A percentile compares a stretch with the other conserved stretches of the same genome.
These are phyloP conservation scores for Taxillus chinensis DNA, from an alignment of 164 flowering plant species.

Conservation along the genomic window DNA sequence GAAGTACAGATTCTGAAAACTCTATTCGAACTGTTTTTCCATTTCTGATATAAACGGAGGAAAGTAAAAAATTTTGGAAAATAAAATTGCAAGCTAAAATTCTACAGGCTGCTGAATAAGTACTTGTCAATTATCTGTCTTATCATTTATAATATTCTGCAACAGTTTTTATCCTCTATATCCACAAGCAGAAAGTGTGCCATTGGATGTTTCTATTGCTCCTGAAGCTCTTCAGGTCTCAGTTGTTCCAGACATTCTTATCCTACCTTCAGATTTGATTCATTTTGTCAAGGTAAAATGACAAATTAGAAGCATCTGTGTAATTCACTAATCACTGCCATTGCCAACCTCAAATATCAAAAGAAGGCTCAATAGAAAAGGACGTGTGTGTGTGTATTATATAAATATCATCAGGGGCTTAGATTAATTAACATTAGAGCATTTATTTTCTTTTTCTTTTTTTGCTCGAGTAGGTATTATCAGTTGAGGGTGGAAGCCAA, in stretches of 20 bases:
- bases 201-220: slow-evolving; percentile 80
- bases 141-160: neutral
- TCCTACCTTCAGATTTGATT: slow-evolving; percentile 86
- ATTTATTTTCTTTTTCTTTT: too few species aligned
- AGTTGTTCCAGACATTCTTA: slow-evolving; percentile 63
- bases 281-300: slow-evolving; percentile 70
- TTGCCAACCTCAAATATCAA: neutral
- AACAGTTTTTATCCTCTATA: slow-evolving; percentile 94
- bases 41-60: neutral
- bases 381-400: neutral
- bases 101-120: neutral
- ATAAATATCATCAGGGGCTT: neutral
- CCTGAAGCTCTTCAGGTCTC: slow-evolving; percentile 66
- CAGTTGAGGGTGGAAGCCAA: slow-evolving; percentile 35
- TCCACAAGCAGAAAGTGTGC: slow-evolving; percentile 75
- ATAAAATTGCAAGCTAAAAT: too few species aligned
- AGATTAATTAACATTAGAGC: neutral
- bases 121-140: neutral
- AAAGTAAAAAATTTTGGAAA: too few species aligned
- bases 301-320: too few species aligned
- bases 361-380: neutral
- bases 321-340: neutral
- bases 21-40: neutral
- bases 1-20: neutral
- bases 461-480: slow-evolving; percentile 33